Evolutionary conservation across 805 yeast genomes (phyloP).

Genomic region (Vanderwaltozyma yarrowii): DNA sequence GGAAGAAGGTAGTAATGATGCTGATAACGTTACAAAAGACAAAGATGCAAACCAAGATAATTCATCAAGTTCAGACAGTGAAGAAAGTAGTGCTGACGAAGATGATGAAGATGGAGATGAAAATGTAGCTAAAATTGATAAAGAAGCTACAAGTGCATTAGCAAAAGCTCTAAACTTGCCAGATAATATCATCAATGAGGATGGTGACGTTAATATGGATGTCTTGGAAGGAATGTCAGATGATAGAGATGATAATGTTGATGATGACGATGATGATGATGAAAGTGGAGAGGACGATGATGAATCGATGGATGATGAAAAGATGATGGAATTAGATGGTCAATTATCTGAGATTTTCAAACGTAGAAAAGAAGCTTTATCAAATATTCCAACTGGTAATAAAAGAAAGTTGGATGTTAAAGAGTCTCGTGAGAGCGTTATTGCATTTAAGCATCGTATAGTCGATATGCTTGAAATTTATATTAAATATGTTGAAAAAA

Average conservation of each 20-base stretch:
- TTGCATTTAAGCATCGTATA: slow-evolving; percentile 66
- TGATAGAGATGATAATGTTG: no score
- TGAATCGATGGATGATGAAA: slow-evolving; percentile 90
- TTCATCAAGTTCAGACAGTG: slow-evolving; percentile 10
- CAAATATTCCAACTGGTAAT: slow-evolving; percentile 47
- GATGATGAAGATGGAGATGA: slow-evolving; percentile 29
- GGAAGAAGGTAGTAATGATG: slow-evolving; percentile 29
- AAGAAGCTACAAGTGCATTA: slow-evolving; percentile 49
- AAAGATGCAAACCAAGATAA: slow-evolving; percentile 3
- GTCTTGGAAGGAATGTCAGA: slow-evolving; percentile 37
- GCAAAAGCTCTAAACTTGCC: slow-evolving; percentile 68
- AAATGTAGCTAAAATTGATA: slow-evolving; percentile 39
- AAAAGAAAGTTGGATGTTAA: slow-evolving; percentile 62
- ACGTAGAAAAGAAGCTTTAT: slow-evolving; percentile 62
- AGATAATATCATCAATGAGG: slow-evolving; percentile 33
- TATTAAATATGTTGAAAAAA: slow-evolving; percentile 34
- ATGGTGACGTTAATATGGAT: slow-evolving; percentile 37
- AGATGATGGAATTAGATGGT: slow-evolving; percentile 88
- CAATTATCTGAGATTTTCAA: slow-evolving; percentile 76
- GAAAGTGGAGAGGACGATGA: slow-evolving; percentile 50
- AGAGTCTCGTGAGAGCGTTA: slow-evolving; percentile 71
- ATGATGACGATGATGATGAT: slow-evolving; percentile 33
- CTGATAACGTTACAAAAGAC: no score
- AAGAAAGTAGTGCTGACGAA: slow-evolving; percentile 23
- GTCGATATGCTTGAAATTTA: slow-evolving; percentile 68